Evolutionary conservation across 2,329 filamentous ascomycete species (phyloP).

Genomic region (Orbilia oligospora): DNA sequence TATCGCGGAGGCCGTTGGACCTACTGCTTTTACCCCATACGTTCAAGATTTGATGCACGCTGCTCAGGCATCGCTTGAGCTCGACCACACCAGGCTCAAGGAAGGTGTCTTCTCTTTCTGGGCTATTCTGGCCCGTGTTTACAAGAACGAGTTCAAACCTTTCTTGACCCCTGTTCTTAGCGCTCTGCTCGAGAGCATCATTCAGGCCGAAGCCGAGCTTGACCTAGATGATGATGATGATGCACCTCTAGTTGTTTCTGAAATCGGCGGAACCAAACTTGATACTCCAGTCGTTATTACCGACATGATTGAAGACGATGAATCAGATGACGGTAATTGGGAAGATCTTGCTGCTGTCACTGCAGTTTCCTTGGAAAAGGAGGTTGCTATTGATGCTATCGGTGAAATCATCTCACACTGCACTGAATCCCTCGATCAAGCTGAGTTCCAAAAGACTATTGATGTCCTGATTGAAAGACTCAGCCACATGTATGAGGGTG

Average conservation of each 20-base stretch:
- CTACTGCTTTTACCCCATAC: constrained; percentile 88
- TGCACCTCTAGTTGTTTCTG: constrained; percentile 67
- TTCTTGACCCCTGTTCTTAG: constrained; percentile 84
- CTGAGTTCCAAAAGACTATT: constrained; percentile 82
- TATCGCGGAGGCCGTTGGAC: constrained; percentile 89
- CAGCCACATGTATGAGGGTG: constrained; percentile 92
- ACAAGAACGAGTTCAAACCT: constrained; percentile 84
- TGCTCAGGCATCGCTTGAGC: constrained; percentile 88
- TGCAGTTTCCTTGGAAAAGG: constrained; percentile 93
- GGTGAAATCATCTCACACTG: constrained; percentile 92
- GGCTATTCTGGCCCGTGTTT: constrained; percentile 94
- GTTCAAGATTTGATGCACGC: constrained; percentile 91
- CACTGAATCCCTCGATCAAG: constrained; percentile 82
- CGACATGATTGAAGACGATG: constrained; percentile 76
- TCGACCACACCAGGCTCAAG: constrained; percentile 90
- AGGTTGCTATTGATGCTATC: constrained; percentile 94
- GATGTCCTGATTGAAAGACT: constrained; percentile 83
- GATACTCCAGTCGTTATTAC: constrained; percentile 65
- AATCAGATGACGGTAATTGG: constrained; percentile 86
- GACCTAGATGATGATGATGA: constrained; percentile 72
- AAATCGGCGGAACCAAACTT: constrained; percentile 70
- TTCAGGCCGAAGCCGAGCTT: constrained; percentile 87
- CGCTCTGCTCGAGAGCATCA: constrained; percentile 85
- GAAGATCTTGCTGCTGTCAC: constrained; percentile 87
- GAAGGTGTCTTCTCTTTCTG: constrained; percentile 98